Percentiles rank a stretch among this genome's conserved stretches.
Conservation (phyloP, 805 yeast species). For the Starmerella potacharoeniae region DNA sequence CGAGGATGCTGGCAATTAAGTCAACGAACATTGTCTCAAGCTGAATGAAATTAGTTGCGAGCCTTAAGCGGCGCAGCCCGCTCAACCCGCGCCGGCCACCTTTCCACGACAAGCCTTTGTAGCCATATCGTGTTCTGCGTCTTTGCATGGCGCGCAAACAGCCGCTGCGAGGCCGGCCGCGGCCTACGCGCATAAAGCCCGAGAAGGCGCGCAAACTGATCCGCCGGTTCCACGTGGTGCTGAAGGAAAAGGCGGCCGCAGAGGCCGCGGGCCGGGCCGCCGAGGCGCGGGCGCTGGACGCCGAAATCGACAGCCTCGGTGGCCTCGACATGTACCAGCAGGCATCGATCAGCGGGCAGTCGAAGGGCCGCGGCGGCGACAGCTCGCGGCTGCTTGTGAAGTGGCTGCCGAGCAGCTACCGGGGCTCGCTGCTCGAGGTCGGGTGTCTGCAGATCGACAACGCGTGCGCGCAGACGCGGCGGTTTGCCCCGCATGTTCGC, state of each 20-base stretch:
- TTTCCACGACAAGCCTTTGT: not conserved
- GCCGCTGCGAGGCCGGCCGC: not conserved
- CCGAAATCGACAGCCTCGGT: constrained; percentile 53
- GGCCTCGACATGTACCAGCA: constrained; percentile 70
- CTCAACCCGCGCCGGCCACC: too few species aligned
- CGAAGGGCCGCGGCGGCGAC: constrained; percentile 72
- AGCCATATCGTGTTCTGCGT: not conserved
- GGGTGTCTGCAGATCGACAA: constrained; percentile 69
- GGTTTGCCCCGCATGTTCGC: constrained; percentile 43
- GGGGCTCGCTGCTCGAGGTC: constrained; percentile 53
- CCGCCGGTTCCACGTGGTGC: constrained; percentile 61
- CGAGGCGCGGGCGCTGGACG: constrained; percentile 44
- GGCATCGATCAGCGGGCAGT: constrained; percentile 82
- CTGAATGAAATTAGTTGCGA: too few species aligned
- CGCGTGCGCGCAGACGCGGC: constrained; percentile 46
- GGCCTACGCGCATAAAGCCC: constrained; percentile 43
- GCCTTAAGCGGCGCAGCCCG: too few species aligned
- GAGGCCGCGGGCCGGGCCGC: constrained; percentile 22
- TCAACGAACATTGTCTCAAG: too few species aligned
- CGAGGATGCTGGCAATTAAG: too few species aligned
- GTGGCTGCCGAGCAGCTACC: constrained; percentile 40
- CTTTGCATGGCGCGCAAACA: constrained; percentile 2
- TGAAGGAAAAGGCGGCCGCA: constrained; percentile 33
- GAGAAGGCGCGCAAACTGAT: constrained; percentile 58
- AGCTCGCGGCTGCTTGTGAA: constrained; percentile 70